Percentiles rank a stretch among this genome's conserved stretches.
Evolutionary conservation across 192 early-diverging fungal species (phyloP).

Genomic region (Coemansia sp.): DNA sequence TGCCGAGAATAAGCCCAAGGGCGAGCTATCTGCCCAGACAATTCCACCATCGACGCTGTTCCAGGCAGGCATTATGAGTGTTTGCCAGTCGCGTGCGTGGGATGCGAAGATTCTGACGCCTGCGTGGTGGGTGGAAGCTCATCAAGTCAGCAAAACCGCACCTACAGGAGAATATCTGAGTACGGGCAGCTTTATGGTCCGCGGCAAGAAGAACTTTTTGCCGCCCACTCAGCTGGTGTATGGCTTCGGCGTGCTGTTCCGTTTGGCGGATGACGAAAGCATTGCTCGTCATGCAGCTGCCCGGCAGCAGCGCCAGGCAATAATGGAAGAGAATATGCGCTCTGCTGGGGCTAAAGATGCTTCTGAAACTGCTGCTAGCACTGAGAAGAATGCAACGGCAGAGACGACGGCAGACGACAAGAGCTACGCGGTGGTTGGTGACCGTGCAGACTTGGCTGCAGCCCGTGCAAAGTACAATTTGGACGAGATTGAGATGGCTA

Average conservation of each 20-base stretch:
- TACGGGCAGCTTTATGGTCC: slow-evolving; percentile 90
- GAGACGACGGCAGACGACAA: slow-evolving; percentile 4
- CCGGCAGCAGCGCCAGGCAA: slow-evolving; percentile 56
- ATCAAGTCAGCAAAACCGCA: slow-evolving; percentile 87
- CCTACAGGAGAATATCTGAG: slow-evolving; percentile 89
- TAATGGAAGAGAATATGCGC: slow-evolving; percentile 33
- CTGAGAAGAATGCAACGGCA: not conserved
- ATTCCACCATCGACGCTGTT: slow-evolving; percentile 88
- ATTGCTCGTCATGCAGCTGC: slow-evolving; percentile 68
- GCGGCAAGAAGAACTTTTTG: slow-evolving; percentile 91
- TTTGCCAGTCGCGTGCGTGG: slow-evolving; percentile 94
- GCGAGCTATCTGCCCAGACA: slow-evolving; percentile 26
- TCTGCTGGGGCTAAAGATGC: slow-evolving; percentile 1
- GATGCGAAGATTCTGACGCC: slow-evolving; percentile 93
- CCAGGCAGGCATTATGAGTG: slow-evolving; percentile 94
- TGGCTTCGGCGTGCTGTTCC: slow-evolving; percentile 94
- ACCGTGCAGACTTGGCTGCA: slow-evolving; percentile 25
- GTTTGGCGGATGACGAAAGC: slow-evolving; percentile 75
- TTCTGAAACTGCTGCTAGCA: not conserved
- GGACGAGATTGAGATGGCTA: slow-evolving; percentile 45
- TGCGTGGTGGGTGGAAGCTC: slow-evolving; percentile 90
- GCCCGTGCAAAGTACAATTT: slow-evolving; percentile 55
- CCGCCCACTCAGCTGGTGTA: slow-evolving; percentile 92
- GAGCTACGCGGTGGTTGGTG: slow-evolving; percentile 12
- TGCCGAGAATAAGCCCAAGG: not conserved